Conservation (phyloP, 1,284 basidiomycete species). For the Melampsora abietis-canadensis region DNA sequence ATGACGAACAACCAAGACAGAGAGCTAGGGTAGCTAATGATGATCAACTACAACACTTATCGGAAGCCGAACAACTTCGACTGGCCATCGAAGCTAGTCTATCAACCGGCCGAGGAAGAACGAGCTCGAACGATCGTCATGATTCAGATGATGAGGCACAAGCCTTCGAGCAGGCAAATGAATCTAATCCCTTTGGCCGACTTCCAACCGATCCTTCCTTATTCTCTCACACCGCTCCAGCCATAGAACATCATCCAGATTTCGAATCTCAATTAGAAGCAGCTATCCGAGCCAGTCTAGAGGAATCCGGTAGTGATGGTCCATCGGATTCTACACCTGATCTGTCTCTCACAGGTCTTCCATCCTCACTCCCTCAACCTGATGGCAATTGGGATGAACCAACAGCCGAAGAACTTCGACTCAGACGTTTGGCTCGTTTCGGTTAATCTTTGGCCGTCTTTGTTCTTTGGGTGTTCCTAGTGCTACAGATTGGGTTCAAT, state of each 20-base stretch:
- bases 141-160: too few relatives aligned
- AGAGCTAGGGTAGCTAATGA: background rate
- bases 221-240: background rate
- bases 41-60: background rate
- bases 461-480: too few relatives aligned
- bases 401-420: slow-evolving; percentile 29
- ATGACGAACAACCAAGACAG: slow-evolving; percentile 12
- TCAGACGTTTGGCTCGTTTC: slow-evolving; percentile 31
- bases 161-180: background rate
- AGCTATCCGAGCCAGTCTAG: slow-evolving; percentile 28
- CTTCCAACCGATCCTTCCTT: background rate
- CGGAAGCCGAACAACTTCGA: slow-evolving; percentile 26
- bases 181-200: background rate
- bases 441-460: too few relatives aligned
- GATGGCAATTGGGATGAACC: slow-evolving; percentile 30
- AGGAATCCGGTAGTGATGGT: background rate
- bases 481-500: too few relatives aligned
- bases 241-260: background rate
- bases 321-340: background rate
- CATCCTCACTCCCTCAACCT: background rate
- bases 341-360: background rate
- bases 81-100: slow-evolving; percentile 37
- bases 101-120: background rate
- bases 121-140: too few relatives aligned
- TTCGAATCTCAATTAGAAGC: slow-evolving; percentile 24